These are phyloP conservation scores for Ceratobasidium papillatum DNA, from an alignment of 1,284 basidiomycete genomes.

Conservation along the genomic window DNA sequence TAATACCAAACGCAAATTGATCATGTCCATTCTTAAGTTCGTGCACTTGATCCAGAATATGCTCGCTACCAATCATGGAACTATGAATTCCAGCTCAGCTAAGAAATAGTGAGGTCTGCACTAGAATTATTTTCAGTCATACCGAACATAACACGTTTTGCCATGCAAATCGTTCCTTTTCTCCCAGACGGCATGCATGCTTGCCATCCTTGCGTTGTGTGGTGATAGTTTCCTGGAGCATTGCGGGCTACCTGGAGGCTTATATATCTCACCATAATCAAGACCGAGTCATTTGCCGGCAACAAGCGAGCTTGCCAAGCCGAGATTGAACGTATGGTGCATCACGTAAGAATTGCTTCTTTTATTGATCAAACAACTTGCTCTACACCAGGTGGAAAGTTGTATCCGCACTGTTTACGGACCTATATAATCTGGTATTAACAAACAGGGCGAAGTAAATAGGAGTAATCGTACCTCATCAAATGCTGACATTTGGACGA, in stretches of 20 bases:
- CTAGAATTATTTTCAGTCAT: background rate
- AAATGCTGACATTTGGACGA: conserved; percentile 43
- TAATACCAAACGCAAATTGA: conserved; percentile 22
- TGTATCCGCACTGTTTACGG: conserved; percentile 43
- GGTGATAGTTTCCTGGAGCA: background rate
- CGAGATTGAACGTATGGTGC: background rate
- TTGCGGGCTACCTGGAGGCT: too few species aligned
- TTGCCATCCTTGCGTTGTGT: background rate
- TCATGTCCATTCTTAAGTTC: conserved; percentile 22
- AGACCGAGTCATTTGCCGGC: background rate
- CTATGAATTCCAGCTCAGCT: background rate
- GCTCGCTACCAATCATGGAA: conserved; percentile 4
- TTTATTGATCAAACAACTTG: conserved; percentile 39
- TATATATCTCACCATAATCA: background rate
- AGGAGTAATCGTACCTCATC: conserved; percentile 40
- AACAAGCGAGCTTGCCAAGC: background rate
- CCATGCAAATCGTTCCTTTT: conserved; percentile 1
- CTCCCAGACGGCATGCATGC: conserved; percentile 6
- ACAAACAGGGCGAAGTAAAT: background rate
- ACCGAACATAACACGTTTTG: conserved; percentile 5
- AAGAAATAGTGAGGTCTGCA: background rate
- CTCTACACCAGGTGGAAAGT: conserved; percentile 44
- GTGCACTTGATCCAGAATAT: conserved; percentile 26
- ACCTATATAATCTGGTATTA: conserved; percentile 13
- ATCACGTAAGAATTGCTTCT: conserved; percentile 5